Evolutionary conservation across 2,329 filamentous ascomycete species (phyloP), one percentile per base, ranked within the genome.

Genomic region (Verticillium longisporum): DNA sequence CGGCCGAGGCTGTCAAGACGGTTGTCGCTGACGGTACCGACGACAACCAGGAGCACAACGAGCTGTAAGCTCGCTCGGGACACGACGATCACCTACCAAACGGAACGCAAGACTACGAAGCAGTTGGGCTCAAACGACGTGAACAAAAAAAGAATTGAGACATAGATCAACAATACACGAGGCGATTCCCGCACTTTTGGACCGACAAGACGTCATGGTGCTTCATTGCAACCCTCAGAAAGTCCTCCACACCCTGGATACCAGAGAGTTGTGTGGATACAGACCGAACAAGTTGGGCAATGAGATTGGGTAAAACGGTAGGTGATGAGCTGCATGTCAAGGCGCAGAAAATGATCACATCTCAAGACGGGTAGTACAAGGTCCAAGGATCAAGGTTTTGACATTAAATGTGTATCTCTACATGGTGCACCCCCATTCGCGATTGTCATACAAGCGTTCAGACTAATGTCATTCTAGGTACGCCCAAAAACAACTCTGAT

Each of bases 1-100:
- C 78, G n/a, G 79, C 81, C 54, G 80, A 83, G 60, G 80, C 78
- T 7, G 77, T 77, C 62, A 83, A 81, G 72, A 82, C 78, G 9
- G 72, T 82, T 31, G 62, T 85, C 62, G 76, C 78, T 59, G 83
- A 86, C 66, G 45, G 45, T 50, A 80, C 79, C 45, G 83, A 86
- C 68, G 82, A 83, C 64, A 68, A 68, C 62, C 78, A 83, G 70
- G 83, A 82, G 69, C 84, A 87, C 75, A 83, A 85, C 68, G 85
- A 88, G 74, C 78, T 88, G 66, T 87, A 75, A 71, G 4, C 14
- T 14, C 41, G 26, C 15, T 55, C 32, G 32, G 9, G 45, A 14
- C 38, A 14, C 2, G 45, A 50, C 45, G 34, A 36, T 13, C 7
- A 36, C 34, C 13, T 5, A 3, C 26, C 6, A 57, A 57, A 11